Conservation (phyloP, 148 eudicot species). For the Beta vulgaris region DNA sequence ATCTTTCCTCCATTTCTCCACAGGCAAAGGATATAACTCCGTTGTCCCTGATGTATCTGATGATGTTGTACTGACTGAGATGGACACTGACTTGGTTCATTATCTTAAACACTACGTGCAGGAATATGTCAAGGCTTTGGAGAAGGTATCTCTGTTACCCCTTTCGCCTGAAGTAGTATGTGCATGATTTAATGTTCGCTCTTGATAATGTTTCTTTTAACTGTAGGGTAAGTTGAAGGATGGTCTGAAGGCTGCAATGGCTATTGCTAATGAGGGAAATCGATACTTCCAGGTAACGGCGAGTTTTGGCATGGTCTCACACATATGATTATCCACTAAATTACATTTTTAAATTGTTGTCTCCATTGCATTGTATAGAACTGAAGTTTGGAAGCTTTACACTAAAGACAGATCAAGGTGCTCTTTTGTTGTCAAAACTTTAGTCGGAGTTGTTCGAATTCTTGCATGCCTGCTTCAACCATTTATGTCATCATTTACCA, state of each 20-base stretch:
- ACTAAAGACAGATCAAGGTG: neutral
- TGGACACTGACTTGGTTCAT: neutral
- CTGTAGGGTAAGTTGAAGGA: no score
- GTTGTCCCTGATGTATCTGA: conserved; percentile 7
- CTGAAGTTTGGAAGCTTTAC: conserved; percentile 7
- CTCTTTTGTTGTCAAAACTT: conserved; percentile 8
- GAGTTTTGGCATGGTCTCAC: no score
- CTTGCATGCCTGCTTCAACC: conserved; percentile 9
- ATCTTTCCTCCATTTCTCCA: neutral
- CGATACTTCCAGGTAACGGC: no score
- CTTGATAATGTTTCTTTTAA: no score
- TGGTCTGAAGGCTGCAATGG: no score
- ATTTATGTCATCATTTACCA: conserved; percentile 5
- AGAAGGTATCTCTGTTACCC: conserved; percentile 6
- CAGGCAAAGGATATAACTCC: conserved; percentile 20
- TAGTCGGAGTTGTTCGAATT: conserved; percentile 1
- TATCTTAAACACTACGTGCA: neutral
- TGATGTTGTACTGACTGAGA: neutral
- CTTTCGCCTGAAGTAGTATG: neutral
- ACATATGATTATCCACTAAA: no score
- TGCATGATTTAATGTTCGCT: no score
- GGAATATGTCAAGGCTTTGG: conserved; percentile 13
- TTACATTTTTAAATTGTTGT: no score
- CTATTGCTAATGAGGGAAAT: no score
- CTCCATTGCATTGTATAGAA: neutral